phyloP scores from a whole-genome alignment of 805 yeast genomes.

The Pichia exigua region DNA sequence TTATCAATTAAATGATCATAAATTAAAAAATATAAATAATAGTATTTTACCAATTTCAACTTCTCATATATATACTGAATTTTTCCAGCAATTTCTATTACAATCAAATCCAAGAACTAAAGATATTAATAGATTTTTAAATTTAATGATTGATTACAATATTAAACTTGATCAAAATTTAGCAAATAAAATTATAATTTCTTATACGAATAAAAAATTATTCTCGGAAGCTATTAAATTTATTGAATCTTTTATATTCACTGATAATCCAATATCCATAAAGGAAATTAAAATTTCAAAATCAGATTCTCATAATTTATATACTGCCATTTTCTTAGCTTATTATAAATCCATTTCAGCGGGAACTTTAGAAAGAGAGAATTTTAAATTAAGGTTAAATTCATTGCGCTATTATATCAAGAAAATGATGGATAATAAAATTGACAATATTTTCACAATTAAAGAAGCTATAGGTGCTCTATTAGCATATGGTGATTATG shows the following conservation, averaged over 20 bases:
- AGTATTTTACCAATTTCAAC: conserved; percentile 31
- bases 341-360: conserved; percentile 10
- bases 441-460: conserved; percentile 5
- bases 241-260: conserved; percentile 24
- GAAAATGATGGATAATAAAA: conserved; percentile 10
- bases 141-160: conserved; percentile 24
- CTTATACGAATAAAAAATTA: conserved; percentile 24
- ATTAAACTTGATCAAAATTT: conserved; percentile 30
- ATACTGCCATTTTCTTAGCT: conserved; percentile 5
- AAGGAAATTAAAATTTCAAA: neutral
- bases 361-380: conserved; percentile 2
- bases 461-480: conserved; percentile 15
- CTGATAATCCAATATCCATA: conserved; percentile 10
- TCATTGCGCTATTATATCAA: conserved; percentile 15
- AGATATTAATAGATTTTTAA: conserved; percentile 25
- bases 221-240: conserved; percentile 27
- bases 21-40: conserved; percentile 3
- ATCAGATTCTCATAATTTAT: conserved; percentile 4
- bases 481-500: conserved; percentile 21
- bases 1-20: conserved; percentile 22
- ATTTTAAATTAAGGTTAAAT: conserved; percentile 7
- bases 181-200: conserved; percentile 31
- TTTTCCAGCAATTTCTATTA: conserved; percentile 30
- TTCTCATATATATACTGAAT: conserved; percentile 34
- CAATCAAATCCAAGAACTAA: conserved; percentile 20